A percentile compares a stretch with the other conserved stretches of the same genome.
These are phyloP conservation scores for Metschnikowia borealis DNA, from an alignment of 805 yeast genomes.

Conservation along the genomic window DNA sequence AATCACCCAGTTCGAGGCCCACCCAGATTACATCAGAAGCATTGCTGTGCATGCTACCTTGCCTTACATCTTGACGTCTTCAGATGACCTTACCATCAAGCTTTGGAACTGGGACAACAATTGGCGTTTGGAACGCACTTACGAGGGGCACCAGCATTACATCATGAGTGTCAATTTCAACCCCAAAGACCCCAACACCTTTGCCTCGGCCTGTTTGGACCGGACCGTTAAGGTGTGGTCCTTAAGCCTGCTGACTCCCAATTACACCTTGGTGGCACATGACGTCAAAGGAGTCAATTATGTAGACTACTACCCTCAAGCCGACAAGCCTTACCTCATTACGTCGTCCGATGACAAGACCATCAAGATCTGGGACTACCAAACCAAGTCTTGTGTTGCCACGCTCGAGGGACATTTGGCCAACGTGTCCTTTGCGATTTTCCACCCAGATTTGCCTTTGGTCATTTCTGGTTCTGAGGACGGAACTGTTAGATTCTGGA, in stretches of 20 bases:
- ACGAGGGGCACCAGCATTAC: conserved; percentile 94
- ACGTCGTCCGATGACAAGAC: conserved; percentile 90
- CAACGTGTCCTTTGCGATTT: conserved; percentile 93
- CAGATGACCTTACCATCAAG: conserved; percentile 88
- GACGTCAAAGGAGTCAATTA: conserved; percentile 92
- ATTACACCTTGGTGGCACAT: conserved; percentile 87
- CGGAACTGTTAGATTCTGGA: conserved; percentile 92
- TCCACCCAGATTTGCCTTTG: conserved; percentile 96
- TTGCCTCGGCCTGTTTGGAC: conserved; percentile 96
- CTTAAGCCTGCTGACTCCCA: conserved; percentile 79
- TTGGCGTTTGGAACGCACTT: conserved; percentile 87
- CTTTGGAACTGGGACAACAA: conserved; percentile 97
- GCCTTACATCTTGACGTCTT: conserved; percentile 82
- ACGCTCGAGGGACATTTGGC: conserved; percentile 90
- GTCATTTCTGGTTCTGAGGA: conserved; percentile 97
- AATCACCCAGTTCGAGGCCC: conserved; percentile 93
- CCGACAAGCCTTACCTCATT: conserved; percentile 93
- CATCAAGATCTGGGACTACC: conserved; percentile 92
- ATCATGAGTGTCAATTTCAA: conserved; percentile 93
- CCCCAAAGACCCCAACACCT: conserved; percentile 96
- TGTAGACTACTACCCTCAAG: conserved; percentile 94
- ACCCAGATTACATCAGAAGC: conserved; percentile 92
- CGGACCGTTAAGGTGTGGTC: conserved; percentile 97
- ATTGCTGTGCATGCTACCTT: conserved; percentile 92
- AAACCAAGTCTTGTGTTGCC: conserved; percentile 93